Base-by-base conservation (phyloP, 371 early-diverging fungal genomes). In the Syncephalastrum contaminatum region DNA sequence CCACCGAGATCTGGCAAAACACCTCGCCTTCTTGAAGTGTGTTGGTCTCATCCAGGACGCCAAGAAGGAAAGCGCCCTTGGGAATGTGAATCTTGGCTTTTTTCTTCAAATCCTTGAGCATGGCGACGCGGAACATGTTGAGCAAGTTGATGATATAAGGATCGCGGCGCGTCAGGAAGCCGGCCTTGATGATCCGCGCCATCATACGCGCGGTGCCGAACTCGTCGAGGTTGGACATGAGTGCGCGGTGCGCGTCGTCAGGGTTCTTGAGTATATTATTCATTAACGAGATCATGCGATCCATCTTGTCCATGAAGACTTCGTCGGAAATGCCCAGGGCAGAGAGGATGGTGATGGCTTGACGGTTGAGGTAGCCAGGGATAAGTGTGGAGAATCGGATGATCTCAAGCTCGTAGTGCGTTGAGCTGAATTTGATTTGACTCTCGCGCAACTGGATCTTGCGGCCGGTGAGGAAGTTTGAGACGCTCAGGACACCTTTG, bases 1-100 rank as follows among this genome's bases (percentile, higher is more conserved):
- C 25, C 18, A 74, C 71, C 2, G 73, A 70, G 0, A 80, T 64
- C 47, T 84, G 88, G 2, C 85, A 73, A 79, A 88, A 93, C 0
- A 93, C 77, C 56, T 92, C 80, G 14, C 80, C 72, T 25, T 87
- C 87, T 46, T 84, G 67, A 14, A 95, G 59, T 0, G 72, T 62
- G 0, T 69, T 76, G 2, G 81, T 82, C 62, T 94, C 94, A 59
- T 95, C 96, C 60, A 90, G 58, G 1, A 93, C 85, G 8, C 96
- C 96, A 4, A 92, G 66, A 4, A 94, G 67, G 27, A 74, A 73
- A 3, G 85, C 87, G 2, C 90, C 88, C 4, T 88, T 63, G 0
- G 81, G 81, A 0, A 92, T 83, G 51, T 62, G 70, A 51, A 95
- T 85, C 41, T 85, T 82, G 0, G 90, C 86, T 54, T 85, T 86